Evolutionary conservation across 352 stramenopile species (phyloP).

Genomic region (Phytophthora brassicae): DNA sequence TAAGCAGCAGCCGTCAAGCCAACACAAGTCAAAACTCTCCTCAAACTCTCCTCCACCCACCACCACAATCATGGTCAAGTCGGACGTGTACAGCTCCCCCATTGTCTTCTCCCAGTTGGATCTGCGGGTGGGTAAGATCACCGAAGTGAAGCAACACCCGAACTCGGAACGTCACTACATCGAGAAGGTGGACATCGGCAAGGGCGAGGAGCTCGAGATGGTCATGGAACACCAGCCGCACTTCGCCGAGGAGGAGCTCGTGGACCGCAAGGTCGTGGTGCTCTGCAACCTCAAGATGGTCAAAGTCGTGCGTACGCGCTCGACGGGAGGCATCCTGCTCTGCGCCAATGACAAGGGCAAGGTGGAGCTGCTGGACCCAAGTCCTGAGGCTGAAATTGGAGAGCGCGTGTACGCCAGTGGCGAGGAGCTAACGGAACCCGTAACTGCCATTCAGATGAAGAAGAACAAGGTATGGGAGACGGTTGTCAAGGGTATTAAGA

Average conservation of each 20-base stretch:
- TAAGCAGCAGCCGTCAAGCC: neutral
- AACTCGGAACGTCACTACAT: conserved; percentile 77
- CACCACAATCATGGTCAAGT: conserved; percentile 64
- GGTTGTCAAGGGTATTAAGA: conserved; percentile 74
- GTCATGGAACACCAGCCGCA: conserved; percentile 77
- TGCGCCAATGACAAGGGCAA: conserved; percentile 57
- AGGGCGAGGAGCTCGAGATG: conserved; percentile 74
- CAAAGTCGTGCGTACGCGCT: conserved; percentile 67
- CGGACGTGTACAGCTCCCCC: conserved; percentile 72
- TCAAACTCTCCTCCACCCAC: no score
- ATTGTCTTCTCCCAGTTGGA: conserved; percentile 74
- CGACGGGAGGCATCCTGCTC: conserved; percentile 61
- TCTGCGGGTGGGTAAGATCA: conserved; percentile 70
- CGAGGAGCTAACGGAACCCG: conserved; percentile 67
- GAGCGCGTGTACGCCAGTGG: conserved; percentile 74
- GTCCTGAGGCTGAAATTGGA: conserved; percentile 60
- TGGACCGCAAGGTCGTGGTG: conserved; percentile 70
- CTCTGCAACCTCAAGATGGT: conserved; percentile 80
- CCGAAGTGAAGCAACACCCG: conserved; percentile 64
- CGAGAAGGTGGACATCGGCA: conserved; percentile 76
- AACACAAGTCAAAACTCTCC: conserved; percentile 11
- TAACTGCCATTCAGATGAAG: conserved; percentile 83
- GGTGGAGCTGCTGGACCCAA: conserved; percentile 67
- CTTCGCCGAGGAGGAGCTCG: conserved; percentile 73
- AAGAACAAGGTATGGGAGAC: conserved; percentile 86